Percentiles rank a stretch among this genome's conserved stretches.
phyloP scores from a whole-genome alignment of 345 rosid genomes.

The Salix suchowensis region DNA sequence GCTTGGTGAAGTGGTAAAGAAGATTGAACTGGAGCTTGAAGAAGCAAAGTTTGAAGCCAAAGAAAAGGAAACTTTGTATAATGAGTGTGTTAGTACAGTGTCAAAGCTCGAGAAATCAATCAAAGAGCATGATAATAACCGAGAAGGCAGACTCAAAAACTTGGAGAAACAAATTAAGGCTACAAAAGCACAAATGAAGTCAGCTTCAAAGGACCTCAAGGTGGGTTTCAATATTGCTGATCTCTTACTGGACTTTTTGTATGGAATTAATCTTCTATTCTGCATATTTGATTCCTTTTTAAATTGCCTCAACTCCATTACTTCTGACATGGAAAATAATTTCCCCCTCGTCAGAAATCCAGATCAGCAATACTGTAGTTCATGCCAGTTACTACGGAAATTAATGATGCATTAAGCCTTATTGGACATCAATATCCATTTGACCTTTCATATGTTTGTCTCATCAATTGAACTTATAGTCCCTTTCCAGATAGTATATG shows the following conservation, averaged over 20 bases:
- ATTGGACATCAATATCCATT: no score
- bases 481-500: neutral
- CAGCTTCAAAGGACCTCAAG: constrained; percentile 75
- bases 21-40: constrained; percentile 73
- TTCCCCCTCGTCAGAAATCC: neutral
- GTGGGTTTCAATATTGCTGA: constrained; percentile 28
- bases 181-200: constrained; percentile 64
- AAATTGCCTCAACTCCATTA: neutral
- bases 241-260: neutral
- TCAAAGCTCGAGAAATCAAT: constrained; percentile 67
- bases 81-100: constrained; percentile 49
- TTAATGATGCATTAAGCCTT: neutral
- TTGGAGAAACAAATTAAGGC: constrained; percentile 69
- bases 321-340: neutral
- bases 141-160: constrained; percentile 75
- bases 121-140: constrained; percentile 69
- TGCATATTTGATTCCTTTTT: neutral
- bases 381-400: neutral
- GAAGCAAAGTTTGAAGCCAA: constrained; percentile 56
- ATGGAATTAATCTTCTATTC: neutral
- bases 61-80: constrained; percentile 61
- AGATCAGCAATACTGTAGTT: no score
- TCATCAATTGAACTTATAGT: neutral
- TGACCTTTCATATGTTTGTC: neutral
- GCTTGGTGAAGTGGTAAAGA: constrained; percentile 85